These are phyloP conservation scores for Paxillus ammoniavirescens DNA, from an alignment of 768 basidiomycete species.

Conservation along the genomic window DNA sequence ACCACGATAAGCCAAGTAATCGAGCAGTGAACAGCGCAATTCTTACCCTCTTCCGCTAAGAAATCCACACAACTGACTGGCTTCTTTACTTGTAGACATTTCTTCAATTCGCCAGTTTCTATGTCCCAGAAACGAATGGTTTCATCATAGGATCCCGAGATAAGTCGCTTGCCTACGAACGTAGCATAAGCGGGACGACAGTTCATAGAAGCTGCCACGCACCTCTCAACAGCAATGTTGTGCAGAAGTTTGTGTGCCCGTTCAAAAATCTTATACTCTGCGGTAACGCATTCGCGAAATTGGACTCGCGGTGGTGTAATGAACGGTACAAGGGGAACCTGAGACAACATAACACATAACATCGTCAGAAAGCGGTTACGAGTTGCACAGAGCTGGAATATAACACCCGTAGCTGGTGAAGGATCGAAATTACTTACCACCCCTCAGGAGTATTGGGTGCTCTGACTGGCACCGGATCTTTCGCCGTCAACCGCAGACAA, in stretches of 20 bases:
- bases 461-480: conserved; percentile 66
- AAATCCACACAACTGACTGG: conserved; percentile 91
- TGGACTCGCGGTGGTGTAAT: conserved; percentile 82
- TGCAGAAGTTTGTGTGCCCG: conserved; percentile 88
- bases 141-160: conserved; percentile 90
- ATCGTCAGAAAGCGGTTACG: background rate
- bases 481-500: conserved; percentile 68
- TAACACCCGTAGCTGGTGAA: background rate
- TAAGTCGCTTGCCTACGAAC: conserved; percentile 63
- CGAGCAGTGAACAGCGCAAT: conserved; percentile 8
- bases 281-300: conserved; percentile 73
- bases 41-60: conserved; percentile 68
- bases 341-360: background rate
- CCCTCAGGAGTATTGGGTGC: conserved; percentile 64
- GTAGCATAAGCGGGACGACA: background rate
- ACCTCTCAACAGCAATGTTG: conserved; percentile 69
- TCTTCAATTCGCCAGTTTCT: conserved; percentile 61
- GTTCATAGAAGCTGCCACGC: background rate
- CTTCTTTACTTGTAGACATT: conserved; percentile 81
- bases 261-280: conserved; percentile 76
- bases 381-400: background rate
- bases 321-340: conserved; percentile 75
- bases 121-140: conserved; percentile 94
- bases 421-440: conserved; percentile 50
- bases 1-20: conserved; percentile 5